Base-by-base conservation (phyloP, 129 eudicot genomes). In the Kitagawia praeruptora region DNA sequence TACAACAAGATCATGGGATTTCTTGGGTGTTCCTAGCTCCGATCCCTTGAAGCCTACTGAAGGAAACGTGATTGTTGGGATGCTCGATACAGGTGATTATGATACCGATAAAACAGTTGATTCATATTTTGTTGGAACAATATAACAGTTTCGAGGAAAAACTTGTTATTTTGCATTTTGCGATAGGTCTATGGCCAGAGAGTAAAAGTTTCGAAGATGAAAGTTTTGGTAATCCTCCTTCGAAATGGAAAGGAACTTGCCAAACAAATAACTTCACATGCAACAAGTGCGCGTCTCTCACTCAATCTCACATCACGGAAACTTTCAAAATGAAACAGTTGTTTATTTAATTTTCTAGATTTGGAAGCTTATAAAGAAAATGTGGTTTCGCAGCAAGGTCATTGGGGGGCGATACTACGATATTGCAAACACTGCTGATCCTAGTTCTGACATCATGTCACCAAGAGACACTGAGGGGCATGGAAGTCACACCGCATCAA, bases 181-280 rank as follows among this genome's bases (percentile, higher is more conserved):
- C 11, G 4, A 18, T 40, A 70, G 85, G 88, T 41, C 53, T 85
- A 8, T 85, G 88, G 85, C 88, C 88, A 19, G 85, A 79, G 70
- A 72, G 73, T 25, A 48, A 51, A 19, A 82, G 85, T 70, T 85
- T 85, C 49, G 58, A 19, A 12, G 85, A 85, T 77, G 10, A 49
- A 48, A 76, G 42, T 7, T 38, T 82, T 40, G 45, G 77, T n/a
- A 58, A 47, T 2, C 82, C 80, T 18, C 80, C 86, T 13, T 53
- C 51, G 16, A 74, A 47, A 79, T 79, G 79, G 80, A 83, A 83
- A n/a, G 84, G 84, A 21, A 67, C 75, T 7, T 81, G 80, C 67
- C 64, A 46, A 64, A 54, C 64, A 71, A 39, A 19, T 3, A 81
- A 82, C 39, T 82, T 82, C 54, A 82, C 81, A 34, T 82, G 80